Evolutionary conservation across 345 rosid genomes (phyloP).

Genomic region (Pseudoturritis turrita): DNA sequence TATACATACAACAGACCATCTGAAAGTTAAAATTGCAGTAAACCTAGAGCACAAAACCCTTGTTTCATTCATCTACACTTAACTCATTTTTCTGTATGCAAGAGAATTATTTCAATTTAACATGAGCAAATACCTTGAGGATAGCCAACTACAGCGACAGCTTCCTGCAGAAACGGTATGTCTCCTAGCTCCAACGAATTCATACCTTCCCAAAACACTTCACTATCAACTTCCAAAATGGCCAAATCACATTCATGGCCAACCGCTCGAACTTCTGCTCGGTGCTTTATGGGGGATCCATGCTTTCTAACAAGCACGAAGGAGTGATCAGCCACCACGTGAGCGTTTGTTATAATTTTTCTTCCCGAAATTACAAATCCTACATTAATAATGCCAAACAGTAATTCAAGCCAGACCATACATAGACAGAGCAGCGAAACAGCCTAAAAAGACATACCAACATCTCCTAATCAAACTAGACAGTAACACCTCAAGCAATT

Average conservation of each 20-base stretch:
- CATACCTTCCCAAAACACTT: slow-evolving; percentile 52
- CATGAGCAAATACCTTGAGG: slow-evolving; percentile 60
- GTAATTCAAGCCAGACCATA: neutral
- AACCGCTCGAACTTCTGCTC: slow-evolving; percentile 65
- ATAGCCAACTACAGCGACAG: slow-evolving; percentile 84
- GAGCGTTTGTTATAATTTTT: slow-evolving; percentile 79
- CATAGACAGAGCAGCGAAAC: neutral
- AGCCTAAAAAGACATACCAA: neutral
- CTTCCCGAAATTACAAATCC: slow-evolving; percentile 53
- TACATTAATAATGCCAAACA: slow-evolving; percentile 12
- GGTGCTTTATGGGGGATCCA: slow-evolving; percentile 64
- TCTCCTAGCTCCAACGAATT: slow-evolving; percentile 69
- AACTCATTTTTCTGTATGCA: neutral
- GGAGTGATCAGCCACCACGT: slow-evolving; percentile 81
- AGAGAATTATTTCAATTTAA: neutral
- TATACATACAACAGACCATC: neutral
- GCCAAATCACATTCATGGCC: slow-evolving; percentile 92
- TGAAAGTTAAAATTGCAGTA: neutral
- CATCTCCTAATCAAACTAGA: neutral
- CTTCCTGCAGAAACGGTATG: slow-evolving; percentile 67
- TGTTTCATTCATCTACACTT: no score
- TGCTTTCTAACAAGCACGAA: slow-evolving; percentile 85
- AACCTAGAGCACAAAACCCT: neutral
- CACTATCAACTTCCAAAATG: slow-evolving; percentile 57
- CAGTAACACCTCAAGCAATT: neutral